Percentiles rank a stretch among this genome's conserved stretches.
Evolutionary conservation across 2,329 filamentous ascomycete species (phyloP).

Genomic region (Diplodia intermedia): DNA sequence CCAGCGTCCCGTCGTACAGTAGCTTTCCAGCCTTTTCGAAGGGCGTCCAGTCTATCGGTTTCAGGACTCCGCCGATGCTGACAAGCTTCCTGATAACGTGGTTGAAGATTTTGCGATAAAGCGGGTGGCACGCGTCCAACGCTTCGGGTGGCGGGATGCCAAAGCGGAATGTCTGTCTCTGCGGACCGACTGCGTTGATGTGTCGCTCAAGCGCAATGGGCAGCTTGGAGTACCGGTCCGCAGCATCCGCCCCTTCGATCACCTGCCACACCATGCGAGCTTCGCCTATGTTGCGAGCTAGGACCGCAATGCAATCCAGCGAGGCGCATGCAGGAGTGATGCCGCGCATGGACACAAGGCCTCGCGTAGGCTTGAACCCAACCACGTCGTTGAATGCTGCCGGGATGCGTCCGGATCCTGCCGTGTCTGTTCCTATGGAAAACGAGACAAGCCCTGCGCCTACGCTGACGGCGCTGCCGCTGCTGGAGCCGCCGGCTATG

Average conservation of each 20-base stretch:
- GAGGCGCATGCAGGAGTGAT: conserved; percentile 64
- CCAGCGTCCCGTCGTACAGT: conserved; percentile 64
- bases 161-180: conserved; percentile 54
- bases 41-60: conserved; percentile 44
- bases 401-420: conserved; percentile 61
- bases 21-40: conserved; percentile 62
- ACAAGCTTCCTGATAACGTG: conserved; percentile 41
- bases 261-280: conserved; percentile 58
- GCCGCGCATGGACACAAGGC: conserved; percentile 64
- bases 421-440: conserved; percentile 64
- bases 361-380: conserved; percentile 44
- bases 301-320: conserved; percentile 64
- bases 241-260: conserved; percentile 54
- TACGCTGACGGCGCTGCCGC: conserved; percentile 63
- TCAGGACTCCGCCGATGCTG: conserved; percentile 41
- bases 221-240: conserved; percentile 61
- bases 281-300: conserved; percentile 58
- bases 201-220: conserved; percentile 45
- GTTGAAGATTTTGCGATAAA: conserved; percentile 48
- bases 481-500: conserved; percentile 64
- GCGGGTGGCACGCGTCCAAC: conserved; percentile 52
- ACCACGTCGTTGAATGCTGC: conserved; percentile 37
- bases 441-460: conserved; percentile 62
- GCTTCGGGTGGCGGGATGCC: conserved; percentile 56
- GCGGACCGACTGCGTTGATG: conserved; percentile 44